Percentiles rank a stretch among this genome's conserved stretches.
Conservation (phyloP, 2,329 filamentous ascomycete genomes). For the Clarireedia sp. region DNA sequence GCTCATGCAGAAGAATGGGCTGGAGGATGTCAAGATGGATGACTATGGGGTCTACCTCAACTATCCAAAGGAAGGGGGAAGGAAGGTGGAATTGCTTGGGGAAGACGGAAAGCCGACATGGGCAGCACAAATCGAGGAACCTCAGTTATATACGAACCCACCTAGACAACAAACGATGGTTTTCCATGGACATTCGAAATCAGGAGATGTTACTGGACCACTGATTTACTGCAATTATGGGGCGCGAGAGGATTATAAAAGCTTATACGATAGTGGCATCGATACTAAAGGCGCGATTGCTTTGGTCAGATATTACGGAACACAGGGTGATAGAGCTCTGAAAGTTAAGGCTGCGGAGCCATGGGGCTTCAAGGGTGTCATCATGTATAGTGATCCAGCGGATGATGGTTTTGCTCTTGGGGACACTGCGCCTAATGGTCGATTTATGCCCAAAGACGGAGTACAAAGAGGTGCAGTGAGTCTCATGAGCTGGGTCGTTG, state of each 20-base stretch:
- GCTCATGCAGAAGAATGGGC: conserved; percentile 60
- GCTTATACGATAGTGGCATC: conserved; percentile 62
- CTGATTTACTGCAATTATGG: conserved; percentile 92
- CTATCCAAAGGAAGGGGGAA: conserved; percentile 71
- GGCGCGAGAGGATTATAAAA: conserved; percentile 72
- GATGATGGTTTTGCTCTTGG: conserved; percentile 76
- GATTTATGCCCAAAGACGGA: conserved; percentile 71
- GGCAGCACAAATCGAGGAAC: conserved; percentile 79
- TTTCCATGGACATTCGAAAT: conserved; percentile 85
- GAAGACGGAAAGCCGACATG: conserved; percentile 58
- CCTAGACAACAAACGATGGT: conserved; percentile 61
- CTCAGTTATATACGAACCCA: conserved; percentile 55
- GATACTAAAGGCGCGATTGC: conserved; percentile 73
- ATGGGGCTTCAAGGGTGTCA: conserved; percentile 76
- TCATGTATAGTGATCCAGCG: conserved; percentile 86
- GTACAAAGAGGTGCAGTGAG: conserved; percentile 79
- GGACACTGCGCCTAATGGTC: conserved; percentile 64
- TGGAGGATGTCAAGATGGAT: conserved; percentile 71
- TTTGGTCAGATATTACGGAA: conserved; percentile 72
- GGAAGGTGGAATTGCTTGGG: conserved; percentile 73
- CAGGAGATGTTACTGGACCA: conserved; percentile 77
- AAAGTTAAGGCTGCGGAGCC: conserved; percentile 88
- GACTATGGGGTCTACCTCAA: conserved; percentile 87
- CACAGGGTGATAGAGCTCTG: conserved; percentile 61
- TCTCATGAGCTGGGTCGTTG: conserved; percentile 73